A percentile compares a stretch with the other conserved stretches of the same genome.
These are phyloP conservation scores for Naganishia antarctica DNA, from an alignment of 768 basidiomycete species.

Conservation along the genomic window DNA sequence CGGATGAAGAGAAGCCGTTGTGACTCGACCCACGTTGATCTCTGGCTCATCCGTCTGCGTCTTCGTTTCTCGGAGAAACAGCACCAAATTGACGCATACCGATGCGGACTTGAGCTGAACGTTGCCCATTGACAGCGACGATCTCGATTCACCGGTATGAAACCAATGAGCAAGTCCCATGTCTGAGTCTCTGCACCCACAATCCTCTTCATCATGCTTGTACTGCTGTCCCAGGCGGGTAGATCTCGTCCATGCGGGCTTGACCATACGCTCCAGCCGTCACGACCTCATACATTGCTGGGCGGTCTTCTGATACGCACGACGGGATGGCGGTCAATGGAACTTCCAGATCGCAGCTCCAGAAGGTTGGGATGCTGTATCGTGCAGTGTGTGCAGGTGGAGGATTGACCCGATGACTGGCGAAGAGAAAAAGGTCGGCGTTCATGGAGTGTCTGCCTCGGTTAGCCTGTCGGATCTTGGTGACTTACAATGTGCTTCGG, in stretches of 20 bases:
- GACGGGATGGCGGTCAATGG: conserved; percentile 58
- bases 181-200: too few relatives aligned
- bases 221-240: conserved; percentile 38
- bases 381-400: conserved; percentile 64
- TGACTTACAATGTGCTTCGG: conserved; percentile 15
- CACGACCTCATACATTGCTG: conserved; percentile 67
- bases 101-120: too few relatives aligned
- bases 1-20: too few relatives aligned
- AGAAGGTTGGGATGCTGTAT: conserved; percentile 83
- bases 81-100: too few relatives aligned
- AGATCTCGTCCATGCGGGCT: conserved; percentile 68
- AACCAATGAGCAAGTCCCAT: too few relatives aligned
- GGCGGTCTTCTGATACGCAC: conserved; percentile 56
- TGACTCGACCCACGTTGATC: too few relatives aligned
- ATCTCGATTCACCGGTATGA: too few relatives aligned
- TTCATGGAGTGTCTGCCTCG: too few relatives aligned
- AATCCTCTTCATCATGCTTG: not conserved
- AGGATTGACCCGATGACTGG: conserved; percentile 66
- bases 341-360: conserved; percentile 79
- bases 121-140: too few relatives aligned
- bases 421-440: too few relatives aligned
- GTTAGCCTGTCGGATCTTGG: not conserved
- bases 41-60: too few relatives aligned
- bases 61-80: too few relatives aligned
- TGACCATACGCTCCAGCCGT: conserved; percentile 82